A percentile compares a stretch with the other conserved stretches of the same genome.
These are phyloP conservation scores for Xylaria sp. DNA, from an alignment of 495 filamentous ascomycete genomes.

Conservation along the genomic window DNA sequence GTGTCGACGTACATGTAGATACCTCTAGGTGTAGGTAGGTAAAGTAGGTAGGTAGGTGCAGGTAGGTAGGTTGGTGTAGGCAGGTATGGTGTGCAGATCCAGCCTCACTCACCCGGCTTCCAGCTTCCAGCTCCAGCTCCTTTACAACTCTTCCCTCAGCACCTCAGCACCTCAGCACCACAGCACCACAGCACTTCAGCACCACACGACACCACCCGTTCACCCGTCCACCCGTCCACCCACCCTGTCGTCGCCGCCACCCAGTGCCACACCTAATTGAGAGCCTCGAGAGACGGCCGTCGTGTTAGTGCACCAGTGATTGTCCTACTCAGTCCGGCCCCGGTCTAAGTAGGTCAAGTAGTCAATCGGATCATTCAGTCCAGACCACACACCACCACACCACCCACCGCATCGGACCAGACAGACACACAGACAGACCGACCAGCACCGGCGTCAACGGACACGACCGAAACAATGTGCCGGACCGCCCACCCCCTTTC, in stretches of 20 bases:
- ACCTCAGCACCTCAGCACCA: not conserved
- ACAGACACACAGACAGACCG: not conserved
- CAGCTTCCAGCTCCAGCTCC: not conserved
- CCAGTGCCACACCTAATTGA: conserved; percentile 4
- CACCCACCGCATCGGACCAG: not conserved
- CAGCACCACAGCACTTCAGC: not conserved
- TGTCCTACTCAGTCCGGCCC: not conserved
- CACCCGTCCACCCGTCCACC: not conserved
- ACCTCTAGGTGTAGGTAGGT: not conserved
- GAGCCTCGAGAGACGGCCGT: not conserved
- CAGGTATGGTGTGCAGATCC: conserved; percentile 10
- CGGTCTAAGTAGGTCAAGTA: too few relatives aligned
- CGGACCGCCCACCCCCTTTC: conserved; percentile 9
- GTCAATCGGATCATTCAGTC: not conserved
- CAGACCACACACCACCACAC: too few relatives aligned
- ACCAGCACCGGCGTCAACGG: conserved; percentile 2
- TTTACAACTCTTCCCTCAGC: not conserved
- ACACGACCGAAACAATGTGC: conserved; percentile 27
- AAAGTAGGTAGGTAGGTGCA: too few relatives aligned
- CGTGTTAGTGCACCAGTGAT: not conserved
- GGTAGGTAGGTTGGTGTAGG: not conserved
- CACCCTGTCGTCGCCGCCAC: not conserved
- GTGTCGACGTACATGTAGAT: not conserved
- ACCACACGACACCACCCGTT: not conserved
- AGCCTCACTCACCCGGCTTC: conserved; percentile 13